Percentiles rank a stretch among this genome's conserved stretches.
Evolutionary conservation across 2,329 filamentous ascomycete genomes (phyloP).

Genomic region (Calonectria naviculata): DNA sequence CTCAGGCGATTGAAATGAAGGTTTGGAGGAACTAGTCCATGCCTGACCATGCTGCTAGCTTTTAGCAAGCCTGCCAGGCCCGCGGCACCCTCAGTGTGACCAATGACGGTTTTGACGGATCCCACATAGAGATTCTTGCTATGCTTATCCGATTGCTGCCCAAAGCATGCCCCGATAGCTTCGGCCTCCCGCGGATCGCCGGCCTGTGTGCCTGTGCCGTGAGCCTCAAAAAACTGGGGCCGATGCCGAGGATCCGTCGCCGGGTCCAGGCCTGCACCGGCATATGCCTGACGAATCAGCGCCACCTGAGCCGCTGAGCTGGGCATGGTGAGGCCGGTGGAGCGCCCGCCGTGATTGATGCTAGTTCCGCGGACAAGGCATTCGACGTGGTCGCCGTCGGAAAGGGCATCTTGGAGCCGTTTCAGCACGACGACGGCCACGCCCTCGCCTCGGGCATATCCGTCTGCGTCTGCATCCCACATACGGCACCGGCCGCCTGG

Average conservation of each 20-base stretch:
- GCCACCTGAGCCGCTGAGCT: conserved; percentile 53
- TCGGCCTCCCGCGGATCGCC: neutral
- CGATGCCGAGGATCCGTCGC: conserved; percentile 32
- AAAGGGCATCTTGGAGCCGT: neutral
- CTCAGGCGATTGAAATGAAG: conserved; percentile 43
- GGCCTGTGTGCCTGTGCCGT: neutral
- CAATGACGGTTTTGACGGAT: conserved; percentile 42
- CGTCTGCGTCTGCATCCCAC: too few relatives aligned
- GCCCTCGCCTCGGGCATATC: too few relatives aligned
- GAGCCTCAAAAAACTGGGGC: conserved; percentile 20
- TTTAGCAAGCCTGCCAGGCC: conserved; percentile 39
- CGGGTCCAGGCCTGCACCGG: conserved; percentile 36
- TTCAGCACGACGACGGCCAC: too few relatives aligned
- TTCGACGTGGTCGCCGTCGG: neutral
- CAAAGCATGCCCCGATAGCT: too few relatives aligned
- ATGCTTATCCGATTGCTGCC: too few relatives aligned
- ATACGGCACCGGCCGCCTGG: too few relatives aligned
- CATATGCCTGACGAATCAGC: neutral
- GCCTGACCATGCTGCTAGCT: conserved; percentile 25
- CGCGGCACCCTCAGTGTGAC: conserved; percentile 39
- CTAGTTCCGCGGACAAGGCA: neutral
- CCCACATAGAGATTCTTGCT: too few relatives aligned
- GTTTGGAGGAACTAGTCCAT: conserved; percentile 42
- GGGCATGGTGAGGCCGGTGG: conserved; percentile 58
- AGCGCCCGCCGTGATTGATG: neutral